A percentile compares a stretch with the other conserved stretches of the same genome.
These are phyloP conservation scores for Penicillium sp. DNA, from an alignment of 2,329 filamentous ascomycete genomes.

Conservation along the genomic window DNA sequence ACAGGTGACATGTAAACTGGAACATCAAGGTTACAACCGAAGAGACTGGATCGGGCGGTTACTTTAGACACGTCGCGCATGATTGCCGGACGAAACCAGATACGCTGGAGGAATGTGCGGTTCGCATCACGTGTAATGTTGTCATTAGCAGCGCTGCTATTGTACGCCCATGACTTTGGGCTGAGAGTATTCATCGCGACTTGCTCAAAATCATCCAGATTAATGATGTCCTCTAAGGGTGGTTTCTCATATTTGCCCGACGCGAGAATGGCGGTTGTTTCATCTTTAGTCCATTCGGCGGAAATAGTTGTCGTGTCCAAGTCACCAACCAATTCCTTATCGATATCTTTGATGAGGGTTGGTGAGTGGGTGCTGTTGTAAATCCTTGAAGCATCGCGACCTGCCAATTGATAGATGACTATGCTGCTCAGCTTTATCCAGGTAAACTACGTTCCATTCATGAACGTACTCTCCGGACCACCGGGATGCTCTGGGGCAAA, in stretches of 20 bases:
- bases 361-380: conserved; percentile 55
- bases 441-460: conserved; percentile 42
- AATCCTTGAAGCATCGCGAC: conserved; percentile 53
- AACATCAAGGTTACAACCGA: conserved; percentile 7
- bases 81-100: conserved; percentile 50
- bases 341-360: conserved; percentile 9
- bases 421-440: background rate
- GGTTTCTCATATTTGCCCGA: conserved; percentile 35
- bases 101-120: conserved; percentile 39
- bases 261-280: background rate
- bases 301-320: conserved; percentile 28
- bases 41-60: conserved; percentile 19
- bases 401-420: conserved; percentile 69
- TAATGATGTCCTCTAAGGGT: conserved; percentile 47
- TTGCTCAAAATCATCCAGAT: conserved; percentile 48
- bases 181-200: conserved; percentile 71
- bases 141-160: conserved; percentile 47
- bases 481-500: conserved; percentile 59
- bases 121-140: conserved; percentile 43
- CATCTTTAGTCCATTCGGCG: conserved; percentile 20
- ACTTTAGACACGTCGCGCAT: conserved; percentile 41
- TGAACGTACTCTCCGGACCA: conserved; percentile 41
- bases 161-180: conserved; percentile 85
- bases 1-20: conserved; percentile 7
- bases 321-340: conserved; percentile 38